Base-by-base conservation (phyloP, 2,329 filamentous ascomycete species). In the Dactylonectria estremocensis region DNA sequence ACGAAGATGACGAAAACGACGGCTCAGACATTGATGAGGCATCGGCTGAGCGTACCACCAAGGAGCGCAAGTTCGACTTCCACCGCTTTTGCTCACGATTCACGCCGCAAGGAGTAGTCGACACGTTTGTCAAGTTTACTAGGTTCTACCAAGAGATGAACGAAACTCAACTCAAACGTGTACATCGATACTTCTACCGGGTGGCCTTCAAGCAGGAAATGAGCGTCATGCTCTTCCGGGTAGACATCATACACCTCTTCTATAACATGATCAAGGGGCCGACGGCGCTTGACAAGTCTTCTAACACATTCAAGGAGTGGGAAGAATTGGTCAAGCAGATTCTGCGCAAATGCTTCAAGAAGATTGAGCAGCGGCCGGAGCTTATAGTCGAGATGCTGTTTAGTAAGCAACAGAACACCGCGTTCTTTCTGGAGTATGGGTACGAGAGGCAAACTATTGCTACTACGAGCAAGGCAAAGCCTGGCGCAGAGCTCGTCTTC, bases 201-300 rank as follows among this genome's bases (percentile, higher is more conserved):
- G 87, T 97, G 11, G 95, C 95, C 0, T 98, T 98, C 85, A 99
- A 98, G 82, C 93, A 97, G 80, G 94, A 98, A 53, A 91, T 96
- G 84, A 91, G 91, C 64, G 91, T 98, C 22, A 89, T 98, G 83
- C 86, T 99, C 1, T 98, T 95, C 81, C 90, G 95, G 10, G 89
- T 97, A 5, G 96, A 98, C 78, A 97, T 98, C 40, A 90, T 99
- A 53, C 90, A 93, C 49, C 86, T 98, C 1, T 91, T 99, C 56
- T 91, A 97, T 78, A 92, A 90, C 77, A 95, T 99, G 90, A 92
- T 98, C 80, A 97, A 97, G 79, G 95, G 95, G 0, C 93, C 94
- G 0, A 89, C 93, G 66, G 89, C 92, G 1, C 83, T 98, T 35
- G 91, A 95, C 76, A 87, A 87, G 37, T 86, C 86, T 18, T 89